Percentiles rank a stretch among this genome's conserved stretches.
Conservation (phyloP, 805 yeast species). For the Suhomyces vadensis region DNA sequence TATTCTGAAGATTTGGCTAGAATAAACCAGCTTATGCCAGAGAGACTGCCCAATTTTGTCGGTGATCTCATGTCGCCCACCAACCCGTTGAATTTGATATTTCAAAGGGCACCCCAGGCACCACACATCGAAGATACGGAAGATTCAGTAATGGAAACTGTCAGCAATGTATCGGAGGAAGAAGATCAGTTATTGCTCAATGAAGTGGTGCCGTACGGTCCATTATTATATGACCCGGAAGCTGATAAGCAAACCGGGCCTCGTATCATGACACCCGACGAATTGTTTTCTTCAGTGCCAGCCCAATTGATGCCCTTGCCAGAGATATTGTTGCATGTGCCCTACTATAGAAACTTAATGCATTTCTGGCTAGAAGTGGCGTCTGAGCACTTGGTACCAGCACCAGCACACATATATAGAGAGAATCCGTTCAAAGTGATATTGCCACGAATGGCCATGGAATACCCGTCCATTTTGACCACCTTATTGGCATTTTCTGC, state of each 20-base stretch:
- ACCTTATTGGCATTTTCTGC: slow-evolving; percentile 51
- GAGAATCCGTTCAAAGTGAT: slow-evolving; percentile 67
- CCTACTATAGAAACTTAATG: slow-evolving; percentile 60
- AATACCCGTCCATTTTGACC: slow-evolving; percentile 55
- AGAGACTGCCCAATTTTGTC: slow-evolving; percentile 13
- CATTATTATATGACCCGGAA: background rate
- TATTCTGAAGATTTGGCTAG: slow-evolving; percentile 40
- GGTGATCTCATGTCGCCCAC: slow-evolving; percentile 6
- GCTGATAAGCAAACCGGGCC: too few relatives aligned
- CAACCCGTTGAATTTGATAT: background rate
- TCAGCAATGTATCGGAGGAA: background rate
- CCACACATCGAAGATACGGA: slow-evolving; percentile 9
- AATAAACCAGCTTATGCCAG: slow-evolving; percentile 29
- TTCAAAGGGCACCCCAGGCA: background rate
- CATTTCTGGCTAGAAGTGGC: slow-evolving; percentile 64
- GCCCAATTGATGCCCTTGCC: slow-evolving; percentile 49
- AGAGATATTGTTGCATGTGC: slow-evolving; percentile 57
- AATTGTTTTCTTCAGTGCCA: slow-evolving; percentile 26
- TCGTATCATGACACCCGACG: slow-evolving; percentile 12
- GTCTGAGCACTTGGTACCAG: slow-evolving; percentile 63
- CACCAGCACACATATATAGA: slow-evolving; percentile 53
- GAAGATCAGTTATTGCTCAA: background rate
- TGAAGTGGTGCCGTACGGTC: background rate
- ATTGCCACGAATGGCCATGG: slow-evolving; percentile 68
- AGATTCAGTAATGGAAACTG: background rate